Evolutionary conservation across 2,329 filamentous ascomycete genomes (phyloP), one percentile per base, ranked within the genome.

Genomic region (Xylaria hypoxylon): DNA sequence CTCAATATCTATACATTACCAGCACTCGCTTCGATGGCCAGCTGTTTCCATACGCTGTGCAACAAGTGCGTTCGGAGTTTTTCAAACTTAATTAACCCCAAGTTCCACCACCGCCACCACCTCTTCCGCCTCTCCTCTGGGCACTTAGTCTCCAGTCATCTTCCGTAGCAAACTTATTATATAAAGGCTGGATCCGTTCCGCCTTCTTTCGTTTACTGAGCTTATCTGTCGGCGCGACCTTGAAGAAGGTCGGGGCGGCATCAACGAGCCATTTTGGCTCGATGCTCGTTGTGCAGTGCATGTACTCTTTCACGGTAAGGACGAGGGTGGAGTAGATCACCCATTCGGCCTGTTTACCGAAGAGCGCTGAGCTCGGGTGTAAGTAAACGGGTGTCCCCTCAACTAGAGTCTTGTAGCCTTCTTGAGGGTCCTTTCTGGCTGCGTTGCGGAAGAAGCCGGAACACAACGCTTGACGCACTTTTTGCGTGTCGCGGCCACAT

Each of bases 241-340:
- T 97, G 89, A 98, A 99, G 83, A 98, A 99, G 0, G 94, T 97
- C 10, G 96, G 96, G n/a, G 96, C 96, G 13, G 94, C 95, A 75
- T 97, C 94, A 0, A 98, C 94, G 24, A 99, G 86, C 89, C 89
- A 91, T 76, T 97, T 97, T 8, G 96, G 95, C 80, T 99, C 96
- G 74, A 99, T 98, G 3, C 88, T 87, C 3, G 93, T 97, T 15
- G 94, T 96, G 77, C 89, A 92, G 76, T 97, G 94, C 96, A 99
- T 98, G 80, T 98, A 99, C 81, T 99, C 96, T 82, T 97, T 95
- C 26, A 92, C 96, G 26, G 96, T 99, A 73, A 98, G 86, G 7
- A 98, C 93, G 22, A 99, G 84, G 59, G 89, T 90, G 76, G 97
- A 91, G 78, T 97, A 99, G 62, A 99, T 92, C 38, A 98, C 96